These are phyloP conservation scores for Pseudodiploospora longispora DNA, from an alignment of 2,329 filamentous ascomycete species.

Conservation along the genomic window DNA sequence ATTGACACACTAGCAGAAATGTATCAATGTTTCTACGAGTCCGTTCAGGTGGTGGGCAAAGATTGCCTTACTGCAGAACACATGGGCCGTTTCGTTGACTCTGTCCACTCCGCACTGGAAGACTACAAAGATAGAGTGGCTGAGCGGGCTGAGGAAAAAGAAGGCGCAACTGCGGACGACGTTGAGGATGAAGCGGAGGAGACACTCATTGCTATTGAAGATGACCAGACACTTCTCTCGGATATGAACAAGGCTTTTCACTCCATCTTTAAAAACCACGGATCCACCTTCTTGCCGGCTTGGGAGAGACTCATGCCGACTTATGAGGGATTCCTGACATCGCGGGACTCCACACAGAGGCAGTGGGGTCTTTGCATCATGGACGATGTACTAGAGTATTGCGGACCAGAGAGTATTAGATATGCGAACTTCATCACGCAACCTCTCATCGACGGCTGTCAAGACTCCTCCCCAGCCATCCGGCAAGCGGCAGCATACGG, in stretches of 20 bases:
- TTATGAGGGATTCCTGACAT: slow-evolving; percentile 78
- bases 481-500: slow-evolving; percentile 94
- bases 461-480: slow-evolving; percentile 80
- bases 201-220: slow-evolving; percentile 82
- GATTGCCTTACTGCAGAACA: slow-evolving; percentile 69
- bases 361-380: slow-evolving; percentile 99
- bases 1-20: slow-evolving; percentile 96
- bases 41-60: slow-evolving; percentile 85
- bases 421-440: slow-evolving; percentile 82
- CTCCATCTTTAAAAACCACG: slow-evolving; percentile 96
- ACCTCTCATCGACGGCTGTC: slow-evolving; percentile 78
- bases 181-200: slow-evolving; percentile 87
- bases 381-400: slow-evolving; percentile 97
- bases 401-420: slow-evolving; percentile 76
- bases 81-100: slow-evolving; percentile 81
- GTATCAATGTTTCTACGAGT: slow-evolving; percentile 99
- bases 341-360: slow-evolving; percentile 76
- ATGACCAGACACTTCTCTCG: slow-evolving; percentile 90
- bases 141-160: slow-evolving; percentile 74
- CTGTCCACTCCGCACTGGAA: slow-evolving; percentile 75
- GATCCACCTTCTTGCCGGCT: slow-evolving; percentile 69
- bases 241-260: slow-evolving; percentile 99
- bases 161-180: slow-evolving; percentile 66
- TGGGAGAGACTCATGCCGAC: slow-evolving; percentile 83
- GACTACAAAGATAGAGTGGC: slow-evolving; percentile 88